Percentiles rank a stretch among this genome's conserved stretches.
Evolutionary conservation across 306 rosid species (phyloP).

Genomic region (Notholithocarpus densiflorus): DNA sequence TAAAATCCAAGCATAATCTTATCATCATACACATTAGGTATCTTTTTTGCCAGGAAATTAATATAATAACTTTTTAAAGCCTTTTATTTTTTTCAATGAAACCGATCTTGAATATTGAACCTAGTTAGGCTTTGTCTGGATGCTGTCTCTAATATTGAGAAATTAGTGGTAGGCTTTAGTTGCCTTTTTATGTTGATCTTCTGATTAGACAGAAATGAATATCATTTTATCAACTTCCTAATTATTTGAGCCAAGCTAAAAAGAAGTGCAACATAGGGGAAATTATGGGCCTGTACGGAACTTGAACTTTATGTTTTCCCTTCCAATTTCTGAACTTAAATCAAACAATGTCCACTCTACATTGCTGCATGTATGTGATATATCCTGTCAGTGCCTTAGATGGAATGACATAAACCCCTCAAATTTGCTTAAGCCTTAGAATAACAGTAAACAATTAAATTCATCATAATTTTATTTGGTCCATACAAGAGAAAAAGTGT

Average conservation of each 20-base stretch:
- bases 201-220: constrained; percentile 34
- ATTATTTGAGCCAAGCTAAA: constrained; percentile 27
- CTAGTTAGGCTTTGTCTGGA: constrained; percentile 25
- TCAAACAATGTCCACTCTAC: too few relatives aligned
- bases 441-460: too few relatives aligned
- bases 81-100: not conserved
- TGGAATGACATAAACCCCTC: too few relatives aligned
- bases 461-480: too few relatives aligned
- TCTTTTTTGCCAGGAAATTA: not conserved
- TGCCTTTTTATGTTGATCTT: constrained; percentile 31
- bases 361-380: not conserved
- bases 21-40: too few relatives aligned
- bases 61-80: not conserved
- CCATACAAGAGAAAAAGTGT: too few relatives aligned
- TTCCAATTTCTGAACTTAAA: not conserved
- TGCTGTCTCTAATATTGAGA: constrained; percentile 16
- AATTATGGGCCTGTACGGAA: not conserved
- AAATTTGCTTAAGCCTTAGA: too few relatives aligned
- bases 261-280: constrained; percentile 12
- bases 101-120: not conserved
- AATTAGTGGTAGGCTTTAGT: constrained; percentile 16
- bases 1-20: too few relatives aligned
- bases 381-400: too few relatives aligned
- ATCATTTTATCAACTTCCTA: constrained; percentile 26
- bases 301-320: not conserved